These are phyloP conservation scores for Calonectria honghensis DNA, from an alignment of 2,329 filamentous ascomycete genomes.

Conservation along the genomic window DNA sequence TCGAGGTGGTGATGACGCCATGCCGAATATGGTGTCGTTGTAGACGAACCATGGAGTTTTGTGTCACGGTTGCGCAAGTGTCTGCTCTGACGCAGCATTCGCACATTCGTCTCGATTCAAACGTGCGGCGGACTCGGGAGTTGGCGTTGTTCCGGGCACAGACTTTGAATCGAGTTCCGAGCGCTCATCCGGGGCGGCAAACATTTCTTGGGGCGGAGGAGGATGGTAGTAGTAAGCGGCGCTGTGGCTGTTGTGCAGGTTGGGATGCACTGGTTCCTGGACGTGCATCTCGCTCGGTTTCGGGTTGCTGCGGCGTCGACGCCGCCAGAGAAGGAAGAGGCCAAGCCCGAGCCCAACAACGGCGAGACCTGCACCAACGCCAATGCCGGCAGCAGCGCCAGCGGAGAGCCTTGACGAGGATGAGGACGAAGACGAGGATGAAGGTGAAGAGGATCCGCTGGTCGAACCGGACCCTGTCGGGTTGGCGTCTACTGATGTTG, in stretches of 20 bases:
- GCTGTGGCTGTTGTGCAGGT: background rate
- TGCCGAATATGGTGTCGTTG: background rate
- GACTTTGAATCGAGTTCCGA: constrained; percentile 36
- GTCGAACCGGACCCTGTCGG: constrained; percentile 33
- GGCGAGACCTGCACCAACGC: constrained; percentile 54
- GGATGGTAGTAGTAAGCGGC: background rate
- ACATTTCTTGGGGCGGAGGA: constrained; percentile 36
- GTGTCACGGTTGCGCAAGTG: background rate
- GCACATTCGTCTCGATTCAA: background rate
- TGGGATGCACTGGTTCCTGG: constrained; percentile 18
- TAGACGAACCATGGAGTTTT: background rate
- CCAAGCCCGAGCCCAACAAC: constrained; percentile 50
- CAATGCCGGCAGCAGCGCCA: constrained; percentile 57
- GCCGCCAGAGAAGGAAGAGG: constrained; percentile 56
- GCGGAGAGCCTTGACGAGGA: constrained; percentile 50
- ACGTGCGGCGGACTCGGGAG: constrained; percentile 8
- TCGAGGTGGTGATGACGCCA: background rate
- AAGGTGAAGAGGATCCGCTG: constrained; percentile 3
- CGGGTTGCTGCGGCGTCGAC: constrained; percentile 29
- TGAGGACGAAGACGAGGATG: constrained; percentile 17
- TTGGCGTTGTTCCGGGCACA: constrained; percentile 23
- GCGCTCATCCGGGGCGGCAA: constrained; percentile 5
- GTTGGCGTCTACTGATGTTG: constrained; percentile 34
- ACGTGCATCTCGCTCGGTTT: constrained; percentile 1
- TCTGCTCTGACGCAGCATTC: background rate